Base-by-base conservation (phyloP, 257 asterid species). In the Solanum rostratum region DNA sequence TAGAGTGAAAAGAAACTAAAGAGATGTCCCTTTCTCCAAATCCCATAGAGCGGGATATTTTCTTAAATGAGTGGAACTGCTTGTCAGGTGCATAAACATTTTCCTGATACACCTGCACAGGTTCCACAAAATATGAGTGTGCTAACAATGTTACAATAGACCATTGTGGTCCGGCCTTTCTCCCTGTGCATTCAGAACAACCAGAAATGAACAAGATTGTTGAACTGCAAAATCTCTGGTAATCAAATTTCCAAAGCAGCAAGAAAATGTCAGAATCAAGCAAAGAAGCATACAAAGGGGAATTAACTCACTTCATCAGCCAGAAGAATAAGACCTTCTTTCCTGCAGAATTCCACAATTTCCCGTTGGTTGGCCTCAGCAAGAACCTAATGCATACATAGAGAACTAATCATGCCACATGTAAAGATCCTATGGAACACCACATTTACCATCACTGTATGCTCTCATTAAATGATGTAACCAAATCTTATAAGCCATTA, bases 291-390 rank as follows among this genome's bases (percentile, higher is more conserved):
- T 49, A 15, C 50, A 84, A 85, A 41, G 45, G 15, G 29, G 52
- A 81, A 86, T 80, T 55, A 29, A 83, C 46, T 88, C 88, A 97
- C 99, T 97, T 97, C 99, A 86, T 97, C 99, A 10, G 99, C 99
- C 87, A 97, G 86, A 88, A 97, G 99, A 89, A 95, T 97, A 37
- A 97, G 97, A 29, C 96, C 96, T 93, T 97, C 98, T 83, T 92
- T 88, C 94, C 92, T 94, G 93, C 99, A 95, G 95, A 97, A 97
- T 71, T 92, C 95, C 87, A 97, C 99, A 79, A 97, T 95, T 85
- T 94, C 89, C 52, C 80, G 84, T 86, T 94, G 98, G 97, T 93
- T 94, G 85, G 80, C 87, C 87, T 91, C 92, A 60, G 91, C 88
- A 78, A 92, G 91, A 82, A 92, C 95, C 95, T 92, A 49, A 37